These are phyloP conservation scores for Gaertneriomyces sp. DNA, from an alignment of 192 early-diverging fungal species.

Conservation along the genomic window DNA sequence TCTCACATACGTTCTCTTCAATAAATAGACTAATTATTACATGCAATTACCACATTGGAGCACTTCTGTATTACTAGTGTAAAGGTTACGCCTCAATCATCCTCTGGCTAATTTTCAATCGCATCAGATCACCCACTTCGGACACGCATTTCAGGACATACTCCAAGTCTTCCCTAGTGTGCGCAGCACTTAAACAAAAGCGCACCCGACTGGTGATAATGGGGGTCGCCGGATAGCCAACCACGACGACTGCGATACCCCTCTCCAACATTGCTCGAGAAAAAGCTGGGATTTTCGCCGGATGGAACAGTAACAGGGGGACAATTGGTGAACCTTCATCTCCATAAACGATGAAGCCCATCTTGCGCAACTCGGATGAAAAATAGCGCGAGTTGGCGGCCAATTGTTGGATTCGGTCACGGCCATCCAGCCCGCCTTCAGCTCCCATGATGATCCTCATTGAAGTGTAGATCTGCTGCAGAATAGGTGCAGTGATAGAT, in stretches of 20 bases:
- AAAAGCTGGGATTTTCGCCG: slow-evolving; percentile 95
- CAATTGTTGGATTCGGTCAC: slow-evolving; percentile 73
- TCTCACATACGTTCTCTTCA: too few species aligned
- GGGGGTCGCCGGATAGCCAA: slow-evolving; percentile 97
- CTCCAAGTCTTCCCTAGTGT: slow-evolving; percentile 86
- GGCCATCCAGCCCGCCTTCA: slow-evolving; percentile 79
- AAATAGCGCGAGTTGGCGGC: slow-evolving; percentile 87
- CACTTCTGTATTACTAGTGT: too few species aligned
- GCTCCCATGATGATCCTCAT: slow-evolving; percentile 94
- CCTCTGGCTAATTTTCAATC: slow-evolving; percentile 23
- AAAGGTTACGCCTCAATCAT: too few species aligned
- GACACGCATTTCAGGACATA: slow-evolving; percentile 42
- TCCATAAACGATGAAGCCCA: slow-evolving; percentile 95
- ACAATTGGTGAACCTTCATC: slow-evolving; percentile 85
- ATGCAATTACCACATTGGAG: too few species aligned
- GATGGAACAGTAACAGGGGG: slow-evolving; percentile 87
- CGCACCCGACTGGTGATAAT: slow-evolving; percentile 90
- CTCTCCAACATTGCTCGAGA: slow-evolving; percentile 85
- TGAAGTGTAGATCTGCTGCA: slow-evolving; percentile 86
- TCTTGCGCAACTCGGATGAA: slow-evolving; percentile 67
- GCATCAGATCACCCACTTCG: slow-evolving; percentile 48
- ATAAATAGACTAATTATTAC: too few species aligned
- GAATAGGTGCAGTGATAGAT: slow-evolving; percentile 76
- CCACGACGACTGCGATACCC: slow-evolving; percentile 92
- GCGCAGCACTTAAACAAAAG: slow-evolving; percentile 93